Evolutionary conservation across 148 eudicot species (phyloP), one percentile per base, ranked within the genome.

Genomic region (Rhododendron williamsianum): DNA sequence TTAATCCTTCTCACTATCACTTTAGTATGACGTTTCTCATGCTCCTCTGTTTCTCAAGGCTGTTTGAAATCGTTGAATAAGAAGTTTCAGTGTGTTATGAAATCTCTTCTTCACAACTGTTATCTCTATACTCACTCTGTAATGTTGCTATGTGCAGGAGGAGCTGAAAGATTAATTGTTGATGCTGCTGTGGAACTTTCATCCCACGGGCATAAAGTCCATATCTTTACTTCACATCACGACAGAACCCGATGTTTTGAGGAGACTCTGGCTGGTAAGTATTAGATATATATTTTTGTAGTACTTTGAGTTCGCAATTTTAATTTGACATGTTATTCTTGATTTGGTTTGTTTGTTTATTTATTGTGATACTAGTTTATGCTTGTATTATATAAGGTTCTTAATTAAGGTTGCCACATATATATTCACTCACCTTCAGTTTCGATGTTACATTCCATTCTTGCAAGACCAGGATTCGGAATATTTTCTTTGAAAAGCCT

Each of bases 91-190:
- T 21, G n/a, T 80, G 9, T n/a, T 16, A 15, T 16, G 65, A 80
- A 9, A 80, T 49, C 23, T 80, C 2, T 0, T 52, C 41, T 8
- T 60, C 41, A 30, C 3, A 6, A 35, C 69, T 51, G 48, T 23
- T 76, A 30, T 33, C 38, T 12, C 65, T 87, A 21, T 25, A 13
- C 43, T 83, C 13, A 71, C 73, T 71, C 41, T 10, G 21, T 45
- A 0, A 54, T 82, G 23, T 13, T 43, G n/a, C 73, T 54, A 84
- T 84, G 33, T 76, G 43, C 81, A 97, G 99, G 99, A 76, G 98
- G 99, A 90, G 99, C 99, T 9, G 98, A 97, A 86, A 94, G 99
- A 87, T 91, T 96, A 92, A 90, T 96, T 89, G 99, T 96, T 78
- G 99, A 96, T 90, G 98, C 98, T 67, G 99, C 99, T 82, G 85